phyloP scores from a whole-genome alignment of 805 yeast species.

The Suhomyces tanzawaensis region DNA sequence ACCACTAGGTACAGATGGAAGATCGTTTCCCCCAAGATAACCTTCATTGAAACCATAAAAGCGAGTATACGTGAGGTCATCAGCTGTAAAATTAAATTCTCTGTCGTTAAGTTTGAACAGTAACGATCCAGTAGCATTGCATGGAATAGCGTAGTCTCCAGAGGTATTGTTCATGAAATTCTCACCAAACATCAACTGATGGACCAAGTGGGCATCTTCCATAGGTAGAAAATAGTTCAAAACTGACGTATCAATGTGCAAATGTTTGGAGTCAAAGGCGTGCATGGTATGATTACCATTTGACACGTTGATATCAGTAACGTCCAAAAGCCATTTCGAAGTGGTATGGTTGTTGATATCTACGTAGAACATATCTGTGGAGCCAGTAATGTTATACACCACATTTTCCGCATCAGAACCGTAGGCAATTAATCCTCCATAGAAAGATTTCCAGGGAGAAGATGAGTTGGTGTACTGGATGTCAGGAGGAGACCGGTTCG shows the following conservation, averaged over 20 bases:
- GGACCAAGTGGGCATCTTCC: conserved; percentile 52
- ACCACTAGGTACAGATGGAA: conserved; percentile 38
- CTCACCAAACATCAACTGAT: conserved; percentile 44
- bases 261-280: no score
- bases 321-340: conserved; percentile 52
- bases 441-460: conserved; percentile 25
- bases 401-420: conserved; percentile 21
- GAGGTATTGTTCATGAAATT: conserved; percentile 53
- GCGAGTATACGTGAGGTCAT: no score
- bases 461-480: conserved; percentile 17
- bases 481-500: conserved; percentile 13
- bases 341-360: conserved; percentile 30
- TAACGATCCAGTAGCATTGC: conserved; percentile 40
- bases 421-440: conserved; percentile 26
- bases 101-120: conserved; percentile 40
- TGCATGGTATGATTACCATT: conserved; percentile 24
- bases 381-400: conserved; percentile 11
- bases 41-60: no score
- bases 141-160: conserved; percentile 57
- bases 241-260: conserved; percentile 66
- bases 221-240: conserved; percentile 57
- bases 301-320: conserved; percentile 35
- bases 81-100: conserved; percentile 45
- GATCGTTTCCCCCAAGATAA: conserved; percentile 49
- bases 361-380: conserved; percentile 41